Evolutionary conservation across 306 rosid species (phyloP), one percentile per base, ranked within the genome.

Genomic region (Cucurbita argyrosperma): DNA sequence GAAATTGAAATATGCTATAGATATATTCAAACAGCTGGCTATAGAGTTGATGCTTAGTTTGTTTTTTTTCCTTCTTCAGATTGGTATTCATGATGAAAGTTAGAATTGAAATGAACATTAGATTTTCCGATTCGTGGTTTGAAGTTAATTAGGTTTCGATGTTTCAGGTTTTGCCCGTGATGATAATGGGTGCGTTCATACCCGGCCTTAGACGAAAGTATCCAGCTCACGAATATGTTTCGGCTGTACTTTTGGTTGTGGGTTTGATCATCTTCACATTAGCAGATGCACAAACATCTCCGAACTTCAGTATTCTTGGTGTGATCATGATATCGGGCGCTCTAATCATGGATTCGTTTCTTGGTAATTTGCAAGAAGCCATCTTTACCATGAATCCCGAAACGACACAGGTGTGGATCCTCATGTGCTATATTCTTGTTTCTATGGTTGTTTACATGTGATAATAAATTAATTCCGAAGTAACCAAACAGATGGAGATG

Each of bases 291-390:
- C 88, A 91, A 4, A 83, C 96, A 40, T 94, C 99, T 46, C 99
- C 99, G 15, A 89, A 94, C 79, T 94, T 94, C 84, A 94, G 95
- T 49, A 82, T 89, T 71, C 79, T 89, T 37, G 99, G 99, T 61
- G 97, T 94, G 30, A 4, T 94, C n/a, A 94, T 91, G 99, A 87
- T 94, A 61, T 72, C 95, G 1, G 97, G 99, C 1, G 99, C 99
- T 59, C 80, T 94, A 74, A 70, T 94, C 79, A 94, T 94, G 99
- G 99, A 94, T 62, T 84, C 97, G 42, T 94, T 94, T 76, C 78
- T 94, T 55, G 99, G 99, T 19, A 94, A 94, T 81, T 81, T 94
- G 76, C 99, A 94, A 88, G 99, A 94, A 87, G 97, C 99, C 56
- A 94, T 94, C 72, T 94, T 94, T 55, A 94, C 95, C 62, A 87